Conservation (phyloP, 2,329 filamentous ascomycete genomes). For the Fusarium buxicola region DNA sequence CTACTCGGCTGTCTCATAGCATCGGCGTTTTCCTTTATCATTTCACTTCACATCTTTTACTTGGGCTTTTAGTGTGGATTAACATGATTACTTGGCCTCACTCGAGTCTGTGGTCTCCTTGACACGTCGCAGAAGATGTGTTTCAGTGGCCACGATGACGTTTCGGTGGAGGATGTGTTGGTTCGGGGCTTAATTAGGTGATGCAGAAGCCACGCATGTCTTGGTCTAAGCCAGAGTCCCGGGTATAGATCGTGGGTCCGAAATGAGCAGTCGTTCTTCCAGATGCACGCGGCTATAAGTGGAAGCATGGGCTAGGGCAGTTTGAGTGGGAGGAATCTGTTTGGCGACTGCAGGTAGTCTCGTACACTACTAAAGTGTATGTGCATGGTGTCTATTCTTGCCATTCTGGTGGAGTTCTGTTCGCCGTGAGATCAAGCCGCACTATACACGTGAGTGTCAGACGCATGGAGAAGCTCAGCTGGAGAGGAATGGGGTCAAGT, state of each 20-base stretch:
- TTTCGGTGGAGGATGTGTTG: neutral
- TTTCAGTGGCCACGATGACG: neutral
- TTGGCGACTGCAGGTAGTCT: no score
- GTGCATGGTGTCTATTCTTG: no score
- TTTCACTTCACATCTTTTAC: constrained; percentile 4
- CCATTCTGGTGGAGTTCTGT: no score
- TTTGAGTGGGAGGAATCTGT: no score
- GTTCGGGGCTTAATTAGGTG: neutral
- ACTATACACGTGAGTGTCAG: no score
- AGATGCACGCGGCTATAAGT: neutral
- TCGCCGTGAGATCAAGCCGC: no score
- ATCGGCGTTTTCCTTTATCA: constrained; percentile 38
- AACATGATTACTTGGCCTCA: constrained; percentile 18
- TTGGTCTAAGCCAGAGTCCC: constrained; percentile 2
- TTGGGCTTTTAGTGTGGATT: constrained; percentile 6
- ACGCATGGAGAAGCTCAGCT: no score
- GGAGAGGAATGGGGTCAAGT: no score
- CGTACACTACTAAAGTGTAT: no score
- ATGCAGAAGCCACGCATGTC: constrained; percentile 5
- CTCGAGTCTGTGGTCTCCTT: neutral
- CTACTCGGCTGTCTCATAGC: constrained; percentile 41
- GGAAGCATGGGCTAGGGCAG: no score
- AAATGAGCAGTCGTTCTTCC: neutral
- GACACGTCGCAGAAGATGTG: neutral
- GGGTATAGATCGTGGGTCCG: constrained; percentile 2